phyloP scores from a whole-genome alignment of 1,284 basidiomycete species.

The Apiotrichum montevideense region DNA sequence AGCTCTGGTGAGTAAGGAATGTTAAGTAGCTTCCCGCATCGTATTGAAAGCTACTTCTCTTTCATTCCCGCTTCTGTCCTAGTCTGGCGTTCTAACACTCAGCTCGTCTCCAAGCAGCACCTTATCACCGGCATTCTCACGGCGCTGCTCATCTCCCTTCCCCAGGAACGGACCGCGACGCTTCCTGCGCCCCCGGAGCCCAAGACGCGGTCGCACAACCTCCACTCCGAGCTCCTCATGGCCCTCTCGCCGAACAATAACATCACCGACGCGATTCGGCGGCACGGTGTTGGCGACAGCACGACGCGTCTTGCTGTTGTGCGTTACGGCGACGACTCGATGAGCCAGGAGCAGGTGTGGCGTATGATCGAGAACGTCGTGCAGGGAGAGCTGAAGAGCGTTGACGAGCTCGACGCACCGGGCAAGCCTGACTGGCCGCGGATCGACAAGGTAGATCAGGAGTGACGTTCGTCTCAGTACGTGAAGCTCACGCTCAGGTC shows the following conservation, averaged over 20 bases:
- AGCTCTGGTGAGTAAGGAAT: constrained; percentile 47
- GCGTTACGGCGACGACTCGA: constrained; percentile 50
- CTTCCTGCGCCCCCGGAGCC: constrained; percentile 15
- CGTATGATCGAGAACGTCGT: constrained; percentile 57
- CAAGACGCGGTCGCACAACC: constrained; percentile 38
- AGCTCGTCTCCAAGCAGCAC: constrained; percentile 51
- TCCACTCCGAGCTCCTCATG: constrained; percentile 76
- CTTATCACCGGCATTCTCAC: constrained; percentile 74
- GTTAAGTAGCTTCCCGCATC: no score
- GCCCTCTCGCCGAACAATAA: constrained; percentile 77
- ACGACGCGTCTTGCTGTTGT: constrained; percentile 69
- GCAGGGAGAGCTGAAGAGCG: constrained; percentile 21
- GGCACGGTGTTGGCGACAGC: constrained; percentile 70
- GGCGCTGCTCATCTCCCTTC: constrained; percentile 61
- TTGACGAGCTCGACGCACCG: constrained; percentile 6
- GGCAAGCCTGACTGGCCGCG: constrained; percentile 53
- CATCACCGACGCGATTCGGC: constrained; percentile 75
- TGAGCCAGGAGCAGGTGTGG: constrained; percentile 39
- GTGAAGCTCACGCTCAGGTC: constrained; percentile 51
- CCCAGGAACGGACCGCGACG: constrained; percentile 3
- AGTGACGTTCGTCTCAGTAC: no score
- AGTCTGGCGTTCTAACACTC: neutral
- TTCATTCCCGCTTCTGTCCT: no score
- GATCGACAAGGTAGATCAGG: constrained; percentile 59
- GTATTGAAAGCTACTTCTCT: no score